Conservation (phyloP, 225 moss, liverwort and hornwort species). For the Asterella californica region DNA sequence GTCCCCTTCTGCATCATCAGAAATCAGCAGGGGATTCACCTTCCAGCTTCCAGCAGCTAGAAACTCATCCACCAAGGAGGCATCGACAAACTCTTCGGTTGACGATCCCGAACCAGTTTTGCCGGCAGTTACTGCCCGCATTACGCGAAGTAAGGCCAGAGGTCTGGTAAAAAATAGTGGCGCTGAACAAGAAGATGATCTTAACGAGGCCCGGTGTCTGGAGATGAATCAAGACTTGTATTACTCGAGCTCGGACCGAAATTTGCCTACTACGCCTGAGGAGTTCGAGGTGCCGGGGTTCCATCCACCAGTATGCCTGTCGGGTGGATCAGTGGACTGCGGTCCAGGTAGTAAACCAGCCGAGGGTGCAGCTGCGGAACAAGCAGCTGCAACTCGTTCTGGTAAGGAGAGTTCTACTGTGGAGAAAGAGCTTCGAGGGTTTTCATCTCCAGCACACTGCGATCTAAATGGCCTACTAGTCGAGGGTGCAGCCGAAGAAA, state of each 20-base stretch:
- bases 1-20: background rate
- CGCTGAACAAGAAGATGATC: background rate
- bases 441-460: background rate
- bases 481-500: background rate
- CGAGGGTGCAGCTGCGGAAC: background rate
- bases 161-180: background rate
- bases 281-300: background rate
- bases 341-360: background rate
- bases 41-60: background rate
- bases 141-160: constrained; percentile 8
- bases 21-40: constrained; percentile 1
- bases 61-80: background rate
- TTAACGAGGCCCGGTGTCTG: background rate
- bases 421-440: background rate
- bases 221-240: background rate
- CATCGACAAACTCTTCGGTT: background rate
- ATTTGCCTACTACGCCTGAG: background rate
- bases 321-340: background rate
- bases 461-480: background rate
- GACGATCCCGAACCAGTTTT: background rate
- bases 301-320: background rate
- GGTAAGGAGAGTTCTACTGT: background rate
- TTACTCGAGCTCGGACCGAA: background rate
- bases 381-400: background rate
- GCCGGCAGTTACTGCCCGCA: background rate